These are phyloP conservation scores for Microthlaspi erraticum DNA, from an alignment of 345 rosid genomes.

Conservation along the genomic window DNA sequence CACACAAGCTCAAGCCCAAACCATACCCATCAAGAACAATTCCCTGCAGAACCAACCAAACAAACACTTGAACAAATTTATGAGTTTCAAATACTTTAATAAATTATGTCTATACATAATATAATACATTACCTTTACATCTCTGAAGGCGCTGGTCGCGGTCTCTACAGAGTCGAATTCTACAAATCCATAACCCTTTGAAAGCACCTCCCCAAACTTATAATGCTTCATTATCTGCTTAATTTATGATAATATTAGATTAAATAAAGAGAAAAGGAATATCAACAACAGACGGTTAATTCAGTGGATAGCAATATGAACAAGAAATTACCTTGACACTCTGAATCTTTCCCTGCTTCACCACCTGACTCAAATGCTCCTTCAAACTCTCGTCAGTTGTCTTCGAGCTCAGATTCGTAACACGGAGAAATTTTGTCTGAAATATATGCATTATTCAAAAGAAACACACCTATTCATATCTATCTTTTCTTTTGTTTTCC, in stretches of 20 bases:
- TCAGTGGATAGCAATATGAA: background rate
- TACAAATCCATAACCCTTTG: conserved; percentile 86
- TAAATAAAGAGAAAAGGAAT: too few species aligned
- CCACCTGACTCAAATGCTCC: conserved; percentile 65
- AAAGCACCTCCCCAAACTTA: conserved; percentile 75
- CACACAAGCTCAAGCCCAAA: conserved; percentile 76
- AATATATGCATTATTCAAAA: too few species aligned
- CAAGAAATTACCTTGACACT: conserved; percentile 71
- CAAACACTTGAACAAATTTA: too few species aligned
- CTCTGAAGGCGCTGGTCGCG: conserved; percentile 63
- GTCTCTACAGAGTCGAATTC: conserved; percentile 86
- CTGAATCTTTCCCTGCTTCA: conserved; percentile 71
- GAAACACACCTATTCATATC: too few species aligned
- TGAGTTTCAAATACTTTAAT: too few species aligned
- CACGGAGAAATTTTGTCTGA: conserved; percentile 81
- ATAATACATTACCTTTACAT: conserved; percentile 35
- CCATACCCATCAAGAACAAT: conserved; percentile 90
- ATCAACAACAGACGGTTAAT: background rate
- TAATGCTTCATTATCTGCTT: conserved; percentile 45
- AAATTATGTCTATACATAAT: too few species aligned
- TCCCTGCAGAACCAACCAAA: conserved; percentile 54
- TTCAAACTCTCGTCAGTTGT: conserved; percentile 76
- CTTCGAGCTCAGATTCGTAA: conserved; percentile 90
- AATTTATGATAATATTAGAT: too few species aligned
- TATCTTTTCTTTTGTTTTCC: too few species aligned